These are phyloP conservation scores for Scutellaria galericulata DNA, from an alignment of 257 asterid species.

Conservation along the genomic window DNA sequence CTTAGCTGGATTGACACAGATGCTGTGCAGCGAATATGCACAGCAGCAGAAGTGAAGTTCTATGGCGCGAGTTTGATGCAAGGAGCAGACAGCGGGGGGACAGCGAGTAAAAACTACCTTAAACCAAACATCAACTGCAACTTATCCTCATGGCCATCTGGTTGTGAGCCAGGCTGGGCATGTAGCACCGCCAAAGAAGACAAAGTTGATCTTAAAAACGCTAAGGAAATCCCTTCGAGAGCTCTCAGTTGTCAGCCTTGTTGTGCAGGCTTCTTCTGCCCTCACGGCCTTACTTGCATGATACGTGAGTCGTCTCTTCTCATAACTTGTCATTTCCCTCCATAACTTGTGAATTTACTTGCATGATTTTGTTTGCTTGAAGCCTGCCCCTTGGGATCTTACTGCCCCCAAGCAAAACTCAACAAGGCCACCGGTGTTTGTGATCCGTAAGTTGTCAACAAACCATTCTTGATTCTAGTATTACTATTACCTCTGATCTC, in stretches of 20 bases:
- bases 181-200: constrained; percentile 58
- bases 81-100: constrained; percentile 38
- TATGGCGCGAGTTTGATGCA: constrained; percentile 55
- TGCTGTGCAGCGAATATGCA: constrained; percentile 77
- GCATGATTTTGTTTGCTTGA: constrained; percentile 30
- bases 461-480: constrained; percentile 7
- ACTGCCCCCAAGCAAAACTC: constrained; percentile 79
- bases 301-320: constrained; percentile 72
- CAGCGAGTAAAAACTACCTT: constrained; percentile 49
- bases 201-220: constrained; percentile 61
- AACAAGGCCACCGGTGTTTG: constrained; percentile 80
- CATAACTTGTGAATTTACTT: not conserved
- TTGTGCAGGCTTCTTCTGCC: constrained; percentile 96
- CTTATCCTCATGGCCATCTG: constrained; percentile 76
- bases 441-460: constrained; percentile 74
- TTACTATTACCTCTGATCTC: constrained; percentile 14
- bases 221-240: constrained; percentile 65
- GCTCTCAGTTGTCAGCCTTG: constrained; percentile 68
- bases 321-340: too few relatives aligned
- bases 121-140: constrained; percentile 86
- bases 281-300: constrained; percentile 98
- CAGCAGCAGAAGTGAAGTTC: constrained; percentile 83
- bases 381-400: constrained; percentile 98
- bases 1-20: constrained; percentile 44
- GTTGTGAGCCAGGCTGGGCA: constrained; percentile 99